Base-by-base conservation (phyloP, 2,329 filamentous ascomycete species). In the Clarireedia homoeocarpa region DNA sequence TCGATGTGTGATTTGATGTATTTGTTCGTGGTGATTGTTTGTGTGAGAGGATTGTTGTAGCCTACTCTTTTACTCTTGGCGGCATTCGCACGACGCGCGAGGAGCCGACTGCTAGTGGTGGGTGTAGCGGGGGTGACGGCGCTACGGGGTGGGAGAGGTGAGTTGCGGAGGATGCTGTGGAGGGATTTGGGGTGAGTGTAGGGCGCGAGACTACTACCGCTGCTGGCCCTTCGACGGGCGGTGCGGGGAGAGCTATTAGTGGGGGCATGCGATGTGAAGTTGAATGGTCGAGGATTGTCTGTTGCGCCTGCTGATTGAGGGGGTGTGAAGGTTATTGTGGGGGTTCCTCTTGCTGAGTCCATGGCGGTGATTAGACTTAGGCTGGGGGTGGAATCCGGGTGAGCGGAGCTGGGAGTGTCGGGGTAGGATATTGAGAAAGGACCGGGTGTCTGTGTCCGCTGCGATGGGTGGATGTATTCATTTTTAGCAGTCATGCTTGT, bases 131-230 rank as follows among this genome's bases (percentile, higher is more conserved):
- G 74, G 7, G 78, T 77, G 34, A 72, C 71, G 2, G 77, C 73
- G 20, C 71, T 78, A 3, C 73, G 69, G 1, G 80, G 78, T 20
- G 81, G 80, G 6, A 85, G 73, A 17, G 83, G 83, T 4, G 83
- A 86, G 72, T 86, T 86, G 53, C 82, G 79, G 23, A 86, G 75
- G 63, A 86, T 86, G 69, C 81, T 84, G 66, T 80, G 82, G 9
- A 85, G 75, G 44, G 74, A 73, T 55, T 76, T 76, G 36, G 82
- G 78, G 59, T 82, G 82, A 1, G 73, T 78, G 63, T 86, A 85
- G 2, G 83, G 83, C 3, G 76, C 63, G 7, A 53, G 48, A 53
- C 62, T 59, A 58, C 39, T 58, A 57, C 70, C 73, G 58, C 39
- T 58, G 57, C 70, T 73, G 5, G 70, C 68, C 44, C 72, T 69